Evolutionary conservation across 176 grass and related monocot species (phyloP), one percentile per base, ranked within the genome.

Genomic region (Hordeum marinum): DNA sequence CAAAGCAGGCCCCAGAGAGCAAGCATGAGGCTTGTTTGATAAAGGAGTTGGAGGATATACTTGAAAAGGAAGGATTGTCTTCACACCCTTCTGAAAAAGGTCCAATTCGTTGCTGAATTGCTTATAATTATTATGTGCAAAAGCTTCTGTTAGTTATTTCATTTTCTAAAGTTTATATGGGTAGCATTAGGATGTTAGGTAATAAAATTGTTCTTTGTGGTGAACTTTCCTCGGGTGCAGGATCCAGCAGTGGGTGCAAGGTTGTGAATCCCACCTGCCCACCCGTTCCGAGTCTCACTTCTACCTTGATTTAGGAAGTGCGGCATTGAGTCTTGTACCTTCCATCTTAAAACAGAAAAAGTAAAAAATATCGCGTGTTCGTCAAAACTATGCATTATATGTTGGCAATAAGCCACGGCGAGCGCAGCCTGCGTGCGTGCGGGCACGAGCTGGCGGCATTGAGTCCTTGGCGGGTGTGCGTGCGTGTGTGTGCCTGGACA

Each of bases 1-100:
- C 69, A 84, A 99, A 99, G 80, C 94, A 96, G 80, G 93, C 90
- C 41, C 84, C 91, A 34, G 94, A 99, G 78, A 92, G 91, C 90
- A 92, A 96, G 82, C 91, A 91, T 11, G 96, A 96, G 63, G 86
- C 86, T 21, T 69, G 73, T 31, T 89, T 99, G 83, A 89, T 99
- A 57, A 92, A 96, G 79, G 93, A 96, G 84, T 81, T 96, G 11
- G 88, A 94, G 74, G 90, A 83, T 77, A 91, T 99, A 85, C 96
- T 99, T 89, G 79, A 88, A 91, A 99, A 96, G 81, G 96, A 99
- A 94, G 93, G 96, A 72, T 84, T 99, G 57, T 94, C 91, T 14
- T 89, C 72, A 88, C 92, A 91, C 85, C 90, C 96, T 84, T 96
- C 94, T 82, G 96, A 99, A 80, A 96, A 99, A 99, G 93, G 96